These are phyloP conservation scores for Perkinsus olseni DNA, from an alignment of 169 alveolate genomes.

Conservation along the genomic window DNA sequence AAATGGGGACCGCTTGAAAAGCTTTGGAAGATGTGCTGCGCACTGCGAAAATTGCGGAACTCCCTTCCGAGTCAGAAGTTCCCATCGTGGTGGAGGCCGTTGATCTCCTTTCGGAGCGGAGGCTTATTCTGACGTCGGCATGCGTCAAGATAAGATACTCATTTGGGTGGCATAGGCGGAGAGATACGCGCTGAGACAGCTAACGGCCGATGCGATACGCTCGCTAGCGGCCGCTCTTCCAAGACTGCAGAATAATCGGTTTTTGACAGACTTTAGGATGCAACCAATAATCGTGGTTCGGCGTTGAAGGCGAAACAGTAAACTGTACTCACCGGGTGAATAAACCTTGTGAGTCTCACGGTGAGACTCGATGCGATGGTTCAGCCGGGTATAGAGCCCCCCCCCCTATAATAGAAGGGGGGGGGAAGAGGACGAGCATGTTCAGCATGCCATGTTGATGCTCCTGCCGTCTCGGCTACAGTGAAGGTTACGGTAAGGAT, in stretches of 20 bases:
- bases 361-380: no score
- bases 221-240: neutral
- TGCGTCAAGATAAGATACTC: neutral
- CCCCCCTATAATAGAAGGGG: no score
- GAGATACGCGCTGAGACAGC: neutral
- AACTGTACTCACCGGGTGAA: neutral
- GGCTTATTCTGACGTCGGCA: neutral
- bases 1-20: no score
- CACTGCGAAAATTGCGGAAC: no score
- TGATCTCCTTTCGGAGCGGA: neutral
- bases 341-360: no score
- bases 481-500: no score
- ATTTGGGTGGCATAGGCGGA: neutral
- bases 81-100: neutral
- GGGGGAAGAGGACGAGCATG: no score
- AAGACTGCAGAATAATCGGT: neutral
- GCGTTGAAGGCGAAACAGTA: neutral
- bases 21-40: no score
- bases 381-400: no score
- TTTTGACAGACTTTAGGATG: neutral
- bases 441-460: no score
- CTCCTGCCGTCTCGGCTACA: no score
- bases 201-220: neutral
- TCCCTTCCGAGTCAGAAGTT: no score
- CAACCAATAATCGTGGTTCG: neutral